Evolutionary conservation across 208 protist species (phyloP), one percentile per base, ranked within the genome.

Genomic region (Histomonas meleagridis): DNA sequence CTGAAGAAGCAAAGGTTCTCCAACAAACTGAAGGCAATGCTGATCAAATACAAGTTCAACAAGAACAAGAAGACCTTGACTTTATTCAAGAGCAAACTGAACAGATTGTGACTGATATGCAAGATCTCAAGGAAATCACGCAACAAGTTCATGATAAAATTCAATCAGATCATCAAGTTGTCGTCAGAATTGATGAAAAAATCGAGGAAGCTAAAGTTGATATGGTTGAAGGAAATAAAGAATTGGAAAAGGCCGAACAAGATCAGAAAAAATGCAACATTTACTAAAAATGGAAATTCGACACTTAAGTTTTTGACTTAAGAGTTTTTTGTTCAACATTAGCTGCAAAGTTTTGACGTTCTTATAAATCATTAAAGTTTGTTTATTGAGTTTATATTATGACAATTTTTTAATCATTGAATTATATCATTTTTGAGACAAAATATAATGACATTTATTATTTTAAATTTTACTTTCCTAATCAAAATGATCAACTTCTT

Each of bases 121-220:
- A 65, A 65, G 60, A 65, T n/a, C 21, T 86, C n/a, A 46, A 51
- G 4, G 46, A 55, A 38, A n/a, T 55, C 9, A 86, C 76, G 9
- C 43, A 86, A 18, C 46, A 86, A 86, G 40, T 86, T 5, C 26
- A 86, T 48, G 76, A 86, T 49, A 86, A 86, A 49, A 26, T 86
- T 7, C 18, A 32, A 9, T 40, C 51, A 86, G 26, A 86, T 38
- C 76, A 86, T n/a, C 46, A 51, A 4, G 14, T 40, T 14, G 46
- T 86, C 12, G 76, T 43, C 38, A 51, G 32, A 38, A 86, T 86
- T 28, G 46, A 86, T 32, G 46, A 86, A 9, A 86, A 9, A 55
- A 86, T 86, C 12, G 40, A 51, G 38, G 76, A 86, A n/a, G 76
- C 76, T 18, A 51, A 55, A 32, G 21, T 57, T n/a, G 60, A n/a